phyloP scores from a whole-genome alignment of 2,329 filamentous ascomycete genomes.

The Colletotrichum magnum region DNA sequence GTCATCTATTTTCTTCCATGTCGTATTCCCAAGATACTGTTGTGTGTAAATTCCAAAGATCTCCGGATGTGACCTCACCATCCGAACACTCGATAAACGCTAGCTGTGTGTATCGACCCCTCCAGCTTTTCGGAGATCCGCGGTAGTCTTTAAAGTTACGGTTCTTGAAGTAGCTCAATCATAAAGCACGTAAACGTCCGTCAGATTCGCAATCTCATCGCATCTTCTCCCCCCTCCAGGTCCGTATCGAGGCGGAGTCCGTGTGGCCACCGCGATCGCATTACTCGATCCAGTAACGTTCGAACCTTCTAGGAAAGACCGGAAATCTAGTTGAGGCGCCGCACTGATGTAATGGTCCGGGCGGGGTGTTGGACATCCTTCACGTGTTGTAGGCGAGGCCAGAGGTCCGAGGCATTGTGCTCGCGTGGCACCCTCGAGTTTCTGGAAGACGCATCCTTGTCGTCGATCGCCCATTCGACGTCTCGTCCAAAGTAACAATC shows the following conservation, averaged over 20 bases:
- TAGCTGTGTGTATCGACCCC: conserved; percentile 2
- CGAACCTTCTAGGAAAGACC: conserved; percentile 13
- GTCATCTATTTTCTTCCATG: too few relatives aligned
- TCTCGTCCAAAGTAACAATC: conserved; percentile 24
- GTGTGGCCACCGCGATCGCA: conserved; percentile 1
- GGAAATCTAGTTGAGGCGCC: conserved; percentile 1
- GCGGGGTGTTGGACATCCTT: not conserved
- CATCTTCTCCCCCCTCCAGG: not conserved
- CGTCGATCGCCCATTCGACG: conserved; percentile 22
- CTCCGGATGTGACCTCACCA: conserved; percentile 8
- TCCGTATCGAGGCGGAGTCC: not conserved
- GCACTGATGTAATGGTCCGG: conserved; percentile 32
- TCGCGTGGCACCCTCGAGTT: not conserved
- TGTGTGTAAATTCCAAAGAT: not conserved
- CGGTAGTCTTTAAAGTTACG: not conserved
- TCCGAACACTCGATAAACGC: not conserved
- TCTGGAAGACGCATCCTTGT: conserved; percentile 11
- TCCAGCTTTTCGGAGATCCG: conserved; percentile 3
- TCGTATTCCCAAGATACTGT: too few relatives aligned
- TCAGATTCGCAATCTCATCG: not conserved
- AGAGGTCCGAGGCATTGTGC: conserved; percentile 21
- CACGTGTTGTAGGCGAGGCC: conserved; percentile 8
- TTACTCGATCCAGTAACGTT: conserved; percentile 14
- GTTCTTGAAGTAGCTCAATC: not conserved
- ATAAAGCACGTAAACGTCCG: not conserved